Percentiles rank a stretch among this genome's conserved stretches.
Conservation (phyloP, 116 monocot genomes). For the Zostera marina region DNA sequence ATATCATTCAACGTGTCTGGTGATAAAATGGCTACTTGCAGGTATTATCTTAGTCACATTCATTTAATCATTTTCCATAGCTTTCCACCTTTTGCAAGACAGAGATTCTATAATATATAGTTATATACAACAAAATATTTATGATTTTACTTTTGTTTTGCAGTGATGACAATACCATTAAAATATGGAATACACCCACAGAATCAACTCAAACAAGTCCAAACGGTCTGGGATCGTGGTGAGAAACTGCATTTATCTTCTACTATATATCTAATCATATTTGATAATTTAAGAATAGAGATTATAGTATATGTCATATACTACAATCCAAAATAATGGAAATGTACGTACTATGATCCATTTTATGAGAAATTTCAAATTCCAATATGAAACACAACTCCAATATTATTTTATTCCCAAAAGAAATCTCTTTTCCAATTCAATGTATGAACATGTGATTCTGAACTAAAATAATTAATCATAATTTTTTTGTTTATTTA, state of each 20-base stretch:
- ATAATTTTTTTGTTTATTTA: too few species aligned
- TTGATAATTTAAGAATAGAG: too few species aligned
- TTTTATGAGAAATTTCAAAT: too few species aligned
- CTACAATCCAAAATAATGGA: too few species aligned
- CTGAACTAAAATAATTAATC: too few species aligned
- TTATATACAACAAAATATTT: background rate
- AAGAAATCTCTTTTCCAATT: too few species aligned
- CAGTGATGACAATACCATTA: slow-evolving; percentile 91
- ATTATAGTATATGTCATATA: too few species aligned
- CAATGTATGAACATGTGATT: too few species aligned
- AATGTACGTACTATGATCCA: too few species aligned
- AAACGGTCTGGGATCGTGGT: slow-evolving; percentile 35
- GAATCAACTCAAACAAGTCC: slow-evolving; percentile 22
- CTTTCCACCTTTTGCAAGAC: background rate
- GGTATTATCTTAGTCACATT: slow-evolving; percentile 23
- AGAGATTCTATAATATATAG: background rate
- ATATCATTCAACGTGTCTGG: slow-evolving; percentile 56
- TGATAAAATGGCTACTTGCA: slow-evolving; percentile 87
- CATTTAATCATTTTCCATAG: too few species aligned
- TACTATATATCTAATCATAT: background rate
- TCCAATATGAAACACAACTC: too few species aligned
- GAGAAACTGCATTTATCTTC: slow-evolving; percentile 7
- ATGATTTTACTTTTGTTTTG: slow-evolving; percentile 10
- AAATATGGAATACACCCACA: slow-evolving; percentile 69
- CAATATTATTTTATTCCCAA: too few species aligned